These are phyloP conservation scores for Ophiocordyceps camponoti-floridani DNA, from an alignment of 2,329 filamentous ascomycete genomes.

Conservation along the genomic window DNA sequence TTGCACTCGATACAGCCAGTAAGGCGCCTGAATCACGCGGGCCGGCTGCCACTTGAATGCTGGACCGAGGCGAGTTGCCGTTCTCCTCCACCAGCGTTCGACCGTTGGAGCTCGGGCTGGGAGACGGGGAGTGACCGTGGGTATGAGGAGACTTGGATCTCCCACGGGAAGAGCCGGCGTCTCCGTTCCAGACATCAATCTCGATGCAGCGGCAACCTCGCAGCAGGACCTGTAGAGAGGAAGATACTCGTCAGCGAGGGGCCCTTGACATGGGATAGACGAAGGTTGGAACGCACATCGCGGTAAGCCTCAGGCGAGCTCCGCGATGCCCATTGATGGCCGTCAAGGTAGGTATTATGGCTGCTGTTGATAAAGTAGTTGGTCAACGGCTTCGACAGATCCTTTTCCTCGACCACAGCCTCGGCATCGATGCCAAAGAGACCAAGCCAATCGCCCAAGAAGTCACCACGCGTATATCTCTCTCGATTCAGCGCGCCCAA, in stretches of 20 bases:
- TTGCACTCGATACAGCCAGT: slow-evolving; percentile 11
- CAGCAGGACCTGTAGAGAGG: slow-evolving; percentile 40
- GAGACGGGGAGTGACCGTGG: slow-evolving; percentile 24
- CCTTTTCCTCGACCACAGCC: slow-evolving; percentile 27
- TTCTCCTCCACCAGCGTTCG: slow-evolving; percentile 11
- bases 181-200: slow-evolving; percentile 86
- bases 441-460: slow-evolving; percentile 29
- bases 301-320: slow-evolving; percentile 66
- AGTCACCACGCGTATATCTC: slow-evolving; percentile 27
- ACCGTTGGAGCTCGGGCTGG: slow-evolving; percentile 21
- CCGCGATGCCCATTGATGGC: slow-evolving; percentile 67
- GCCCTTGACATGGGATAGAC: background rate
- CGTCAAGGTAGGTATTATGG: slow-evolving; percentile 83
- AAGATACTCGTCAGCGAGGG: background rate
- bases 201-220: slow-evolving; percentile 79
- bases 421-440: slow-evolving; percentile 24
- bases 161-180: slow-evolving; percentile 18
- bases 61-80: slow-evolving; percentile 12
- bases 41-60: slow-evolving; percentile 9
- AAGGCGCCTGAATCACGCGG: slow-evolving; percentile 16
- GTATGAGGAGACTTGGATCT: slow-evolving; percentile 18
- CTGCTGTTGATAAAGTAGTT: slow-evolving; percentile 93
- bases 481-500: slow-evolving; percentile 17
- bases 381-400: slow-evolving; percentile 51
- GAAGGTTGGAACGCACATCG: slow-evolving; percentile 32